These are phyloP conservation scores for Telopea speciosissima DNA, from an alignment of 177 flowering plant species.

Conservation along the genomic window DNA sequence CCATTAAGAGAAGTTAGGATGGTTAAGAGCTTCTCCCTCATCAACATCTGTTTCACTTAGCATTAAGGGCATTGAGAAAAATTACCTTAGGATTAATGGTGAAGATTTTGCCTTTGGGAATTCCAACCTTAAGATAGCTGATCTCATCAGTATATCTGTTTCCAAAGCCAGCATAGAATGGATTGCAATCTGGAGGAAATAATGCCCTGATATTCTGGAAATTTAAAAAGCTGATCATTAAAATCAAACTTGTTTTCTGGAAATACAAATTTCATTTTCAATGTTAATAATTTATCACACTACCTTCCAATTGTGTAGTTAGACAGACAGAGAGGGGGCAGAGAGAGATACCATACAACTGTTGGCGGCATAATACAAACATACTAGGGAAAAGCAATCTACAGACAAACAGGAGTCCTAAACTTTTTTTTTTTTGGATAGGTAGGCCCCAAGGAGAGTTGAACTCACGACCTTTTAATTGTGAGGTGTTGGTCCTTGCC, in stretches of 20 bases:
- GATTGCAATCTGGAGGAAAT: conserved; percentile 79
- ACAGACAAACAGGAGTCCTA: too few species aligned
- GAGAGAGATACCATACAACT: too few species aligned
- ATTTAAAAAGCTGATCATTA: conserved; percentile 3
- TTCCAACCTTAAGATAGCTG: conserved; percentile 93
- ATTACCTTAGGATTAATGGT: conserved; percentile 92
- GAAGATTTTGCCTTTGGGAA: conserved; percentile 88
- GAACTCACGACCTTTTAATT: too few species aligned
- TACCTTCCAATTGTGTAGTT: too few species aligned
- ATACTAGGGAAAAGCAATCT: too few species aligned
- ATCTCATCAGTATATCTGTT: conserved; percentile 93
- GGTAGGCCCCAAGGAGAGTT: too few species aligned
- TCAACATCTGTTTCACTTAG: background rate
- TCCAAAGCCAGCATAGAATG: conserved; percentile 99
- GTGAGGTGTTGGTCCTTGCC: too few species aligned
- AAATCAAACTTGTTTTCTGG: background rate
- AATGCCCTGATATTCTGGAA: conserved; percentile 75
- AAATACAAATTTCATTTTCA: background rate
- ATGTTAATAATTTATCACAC: too few species aligned
- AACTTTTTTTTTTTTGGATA: too few species aligned
- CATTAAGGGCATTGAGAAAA: background rate
- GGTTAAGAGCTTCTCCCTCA: background rate
- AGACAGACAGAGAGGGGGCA: too few species aligned
- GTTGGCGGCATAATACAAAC: too few species aligned
- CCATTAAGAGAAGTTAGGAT: conserved; percentile 8